Evolutionary conservation across 441 rosid species (phyloP), one percentile per base, ranked within the genome.

Genomic region (Euphorbia schlechtendalii): DNA sequence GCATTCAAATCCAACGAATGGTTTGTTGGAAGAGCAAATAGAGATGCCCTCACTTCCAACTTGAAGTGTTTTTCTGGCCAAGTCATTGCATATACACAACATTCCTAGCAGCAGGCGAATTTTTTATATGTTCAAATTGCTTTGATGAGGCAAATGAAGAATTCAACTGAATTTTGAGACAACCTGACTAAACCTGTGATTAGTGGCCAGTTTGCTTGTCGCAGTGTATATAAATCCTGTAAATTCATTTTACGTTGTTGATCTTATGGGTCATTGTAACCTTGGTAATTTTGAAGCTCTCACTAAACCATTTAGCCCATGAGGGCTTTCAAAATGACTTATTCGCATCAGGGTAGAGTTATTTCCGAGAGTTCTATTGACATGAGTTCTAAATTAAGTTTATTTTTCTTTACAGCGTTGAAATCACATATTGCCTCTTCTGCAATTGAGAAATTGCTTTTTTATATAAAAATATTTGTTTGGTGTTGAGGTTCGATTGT

Each of bases 21-120:
- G 79, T 67, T 61, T 84, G 22, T 60, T 84, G 57, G 87, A 77
- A 57, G 88, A 86, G 52, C 79, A 83, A 73, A 65, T 72, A 58
- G 77, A 77, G 66, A 79, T 72, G 80, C 40, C 80, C 24, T 52
- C 94, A 0, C 87, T 87, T 59, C 90, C 90, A 4, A 83, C 87
- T 57, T 85, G 79, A 82, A 56, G 71, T 56, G 32, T 5, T 45
- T 70, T 27, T 22, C 59, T 6, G 34, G 34, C 34, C 6, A 32
- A 32, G 34, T 32, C 34, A 32, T 32, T 14, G 22, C 41, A 40
- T 27, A 10, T 13, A 27, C 40, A 55, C 56, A 17, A 9, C 32
- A 56, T 18, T 21, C n/a, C 8, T 56, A 34, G 22, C 57, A 48
- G 11, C 40, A 49, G 4, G 28, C 12, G 13, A 49, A 28, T 9